These are phyloP conservation scores for Phialocephala sp. DNA, from an alignment of 2,329 filamentous ascomycete species.

Conservation along the genomic window DNA sequence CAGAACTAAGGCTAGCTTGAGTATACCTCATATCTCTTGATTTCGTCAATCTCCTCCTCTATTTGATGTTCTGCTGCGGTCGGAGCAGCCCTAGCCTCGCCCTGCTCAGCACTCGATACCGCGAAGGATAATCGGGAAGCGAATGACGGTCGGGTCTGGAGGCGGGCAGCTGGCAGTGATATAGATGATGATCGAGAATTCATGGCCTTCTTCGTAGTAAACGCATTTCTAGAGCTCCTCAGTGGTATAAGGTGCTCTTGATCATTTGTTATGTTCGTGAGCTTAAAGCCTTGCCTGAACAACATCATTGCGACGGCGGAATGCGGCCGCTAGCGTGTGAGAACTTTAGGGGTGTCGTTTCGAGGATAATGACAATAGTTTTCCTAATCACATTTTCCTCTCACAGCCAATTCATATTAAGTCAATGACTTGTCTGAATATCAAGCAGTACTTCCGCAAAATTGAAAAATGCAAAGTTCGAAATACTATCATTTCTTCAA, in stretches of 20 bases:
- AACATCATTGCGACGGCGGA: slow-evolving; percentile 1
- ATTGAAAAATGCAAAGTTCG: neutral
- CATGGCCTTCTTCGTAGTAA: slow-evolving; percentile 39
- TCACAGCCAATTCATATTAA: neutral
- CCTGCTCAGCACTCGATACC: slow-evolving; percentile 68
- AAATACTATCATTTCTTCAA: neutral
- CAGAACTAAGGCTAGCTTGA: neutral
- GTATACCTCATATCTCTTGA: slow-evolving; percentile 88
- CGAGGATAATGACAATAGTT: neutral
- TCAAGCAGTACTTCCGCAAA: neutral
- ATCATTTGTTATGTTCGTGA: slow-evolving; percentile 7
- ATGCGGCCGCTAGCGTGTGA: slow-evolving; percentile 7
- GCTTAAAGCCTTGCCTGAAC: slow-evolving; percentile 9
- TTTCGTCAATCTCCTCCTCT: slow-evolving; percentile 94
- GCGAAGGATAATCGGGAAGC: slow-evolving; percentile 66
- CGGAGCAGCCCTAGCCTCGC: slow-evolving; percentile 57
- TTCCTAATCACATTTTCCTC: neutral
- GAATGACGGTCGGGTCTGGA: slow-evolving; percentile 37
- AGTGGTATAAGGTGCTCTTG: neutral
- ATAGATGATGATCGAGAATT: slow-evolving; percentile 44
- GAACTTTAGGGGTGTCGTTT: neutral
- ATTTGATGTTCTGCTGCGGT: slow-evolving; percentile 70
- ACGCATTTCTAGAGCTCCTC: slow-evolving; percentile 31
- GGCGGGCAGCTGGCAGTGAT: slow-evolving; percentile 36
- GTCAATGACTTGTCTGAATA: neutral